Percentiles rank a stretch among this genome's conserved stretches.
phyloP scores from a whole-genome alignment of 768 basidiomycete species.

The Rhodotorula sphaerocarpa region DNA sequence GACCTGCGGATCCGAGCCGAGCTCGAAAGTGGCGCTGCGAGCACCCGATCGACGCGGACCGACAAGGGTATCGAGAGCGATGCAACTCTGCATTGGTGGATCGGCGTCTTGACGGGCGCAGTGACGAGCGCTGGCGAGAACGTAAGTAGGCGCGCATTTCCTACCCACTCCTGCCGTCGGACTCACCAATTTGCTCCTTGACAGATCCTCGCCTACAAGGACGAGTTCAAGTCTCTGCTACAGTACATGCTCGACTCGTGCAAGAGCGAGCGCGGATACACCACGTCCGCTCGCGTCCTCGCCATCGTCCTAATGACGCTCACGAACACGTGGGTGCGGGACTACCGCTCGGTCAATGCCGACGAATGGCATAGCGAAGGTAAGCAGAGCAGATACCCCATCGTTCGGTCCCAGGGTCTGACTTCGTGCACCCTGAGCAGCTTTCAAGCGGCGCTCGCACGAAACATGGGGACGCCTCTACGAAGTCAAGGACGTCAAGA shows the following conservation, averaged over 20 bases:
- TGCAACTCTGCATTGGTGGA: constrained; percentile 71
- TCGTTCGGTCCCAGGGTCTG: neutral
- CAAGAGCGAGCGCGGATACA: constrained; percentile 70
- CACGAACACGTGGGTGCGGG: constrained; percentile 69
- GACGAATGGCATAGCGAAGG: constrained; percentile 67
- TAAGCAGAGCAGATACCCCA: constrained; percentile 40
- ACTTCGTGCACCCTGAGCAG: constrained; percentile 49
- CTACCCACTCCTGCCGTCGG: neutral
- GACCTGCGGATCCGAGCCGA: constrained; percentile 69
- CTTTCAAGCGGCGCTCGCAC: constrained; percentile 42
- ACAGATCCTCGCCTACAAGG: constrained; percentile 59
- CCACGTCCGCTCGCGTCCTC: constrained; percentile 69
- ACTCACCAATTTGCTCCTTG: neutral
- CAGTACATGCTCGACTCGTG: constrained; percentile 61
- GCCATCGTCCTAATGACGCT: constrained; percentile 64
- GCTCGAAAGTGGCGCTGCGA: constrained; percentile 57
- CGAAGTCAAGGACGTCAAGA: constrained; percentile 59
- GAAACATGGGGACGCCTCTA: constrained; percentile 71
- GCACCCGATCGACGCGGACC: constrained; percentile 60
- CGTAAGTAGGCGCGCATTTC: constrained; percentile 49
- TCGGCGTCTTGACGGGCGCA: constrained; percentile 69
- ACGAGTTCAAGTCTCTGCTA: constrained; percentile 56
- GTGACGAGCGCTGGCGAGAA: constrained; percentile 50
- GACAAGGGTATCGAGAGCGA: constrained; percentile 52
- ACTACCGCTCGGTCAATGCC: constrained; percentile 71